These are phyloP conservation scores for Colletotrichum sp. DNA, from an alignment of 2,329 filamentous ascomycete genomes.

Conservation along the genomic window DNA sequence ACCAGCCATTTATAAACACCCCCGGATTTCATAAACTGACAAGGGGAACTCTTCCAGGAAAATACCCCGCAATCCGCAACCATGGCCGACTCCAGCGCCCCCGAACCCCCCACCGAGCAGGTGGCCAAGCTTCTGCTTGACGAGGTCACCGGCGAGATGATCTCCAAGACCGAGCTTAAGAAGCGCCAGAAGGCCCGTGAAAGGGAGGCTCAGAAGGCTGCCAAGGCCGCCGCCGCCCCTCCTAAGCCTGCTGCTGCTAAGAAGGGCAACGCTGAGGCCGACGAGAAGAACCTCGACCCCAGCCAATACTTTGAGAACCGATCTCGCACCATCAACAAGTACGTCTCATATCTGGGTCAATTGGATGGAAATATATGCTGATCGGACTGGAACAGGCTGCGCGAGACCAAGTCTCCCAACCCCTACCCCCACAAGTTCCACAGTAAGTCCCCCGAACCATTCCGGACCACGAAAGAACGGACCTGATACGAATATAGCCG, in stretches of 20 bases:
- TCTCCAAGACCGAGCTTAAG: slow-evolving; percentile 91
- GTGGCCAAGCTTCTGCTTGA: slow-evolving; percentile 83
- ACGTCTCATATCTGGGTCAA: not conserved
- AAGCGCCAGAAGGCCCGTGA: slow-evolving; percentile 91
- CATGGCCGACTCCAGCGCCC: slow-evolving; percentile 33
- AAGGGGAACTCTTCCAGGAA: not conserved
- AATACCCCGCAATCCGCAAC: slow-evolving; percentile 4
- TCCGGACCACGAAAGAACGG: not conserved
- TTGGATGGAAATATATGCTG: slow-evolving; percentile 68
- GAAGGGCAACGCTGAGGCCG: slow-evolving; percentile 76
- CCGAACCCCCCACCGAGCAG: slow-evolving; percentile 51
- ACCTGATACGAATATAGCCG: slow-evolving; percentile 66
- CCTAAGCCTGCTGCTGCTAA: slow-evolving; percentile 66
- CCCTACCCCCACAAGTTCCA: slow-evolving; percentile 83
- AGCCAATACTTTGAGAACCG: slow-evolving; percentile 94
- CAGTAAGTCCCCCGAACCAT: slow-evolving; percentile 22
- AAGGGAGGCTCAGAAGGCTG: slow-evolving; percentile 85
- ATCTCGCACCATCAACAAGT: slow-evolving; percentile 77
- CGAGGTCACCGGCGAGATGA: slow-evolving; percentile 87
- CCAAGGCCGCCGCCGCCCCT: slow-evolving; percentile 76
- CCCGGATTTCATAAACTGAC: not conserved
- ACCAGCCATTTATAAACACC: not conserved
- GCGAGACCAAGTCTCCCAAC: slow-evolving; percentile 75
- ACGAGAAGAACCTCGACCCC: slow-evolving; percentile 61
- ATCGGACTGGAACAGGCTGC: slow-evolving; percentile 46